Evolutionary conservation across 768 basidiomycete species (phyloP).

Genomic region (Suillus weaverae): DNA sequence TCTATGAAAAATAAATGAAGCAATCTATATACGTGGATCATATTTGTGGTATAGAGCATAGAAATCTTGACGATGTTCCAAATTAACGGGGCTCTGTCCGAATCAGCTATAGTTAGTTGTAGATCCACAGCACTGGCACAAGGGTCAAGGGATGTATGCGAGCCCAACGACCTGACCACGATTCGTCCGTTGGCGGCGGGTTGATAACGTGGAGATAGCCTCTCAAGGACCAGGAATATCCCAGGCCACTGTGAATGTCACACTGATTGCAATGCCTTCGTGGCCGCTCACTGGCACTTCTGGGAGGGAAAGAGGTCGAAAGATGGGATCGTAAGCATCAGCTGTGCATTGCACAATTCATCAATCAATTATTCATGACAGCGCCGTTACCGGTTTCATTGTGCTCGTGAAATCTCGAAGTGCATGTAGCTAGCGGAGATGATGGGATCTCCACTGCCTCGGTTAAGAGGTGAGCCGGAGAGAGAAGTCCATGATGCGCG

Average conservation of each 20-base stretch:
- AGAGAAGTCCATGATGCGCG: neutral
- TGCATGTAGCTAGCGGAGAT: neutral
- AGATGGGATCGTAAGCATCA: neutral
- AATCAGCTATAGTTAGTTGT: no score
- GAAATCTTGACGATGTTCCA: neutral
- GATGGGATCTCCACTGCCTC: neutral
- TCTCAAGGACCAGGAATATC: neutral
- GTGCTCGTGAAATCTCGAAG: neutral
- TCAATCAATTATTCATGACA: neutral
- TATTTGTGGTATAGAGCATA: neutral
- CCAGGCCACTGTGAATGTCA: neutral
- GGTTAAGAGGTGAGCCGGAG: neutral
- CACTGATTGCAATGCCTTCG: neutral
- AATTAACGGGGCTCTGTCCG: slow-evolving; percentile 1
- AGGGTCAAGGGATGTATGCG: neutral
- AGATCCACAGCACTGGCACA: neutral
- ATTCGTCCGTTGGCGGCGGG: neutral
- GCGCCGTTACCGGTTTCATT: neutral
- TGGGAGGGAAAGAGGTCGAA: neutral
- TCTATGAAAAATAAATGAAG: slow-evolving; percentile 3
- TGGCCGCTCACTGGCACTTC: neutral
- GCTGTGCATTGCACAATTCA: neutral
- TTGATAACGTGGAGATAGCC: neutral
- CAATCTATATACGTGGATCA: neutral
- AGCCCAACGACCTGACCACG: slow-evolving; percentile 1